Conservation (phyloP, 2,329 filamentous ascomycete species). For the Ophiosphaerella korrae region DNA sequence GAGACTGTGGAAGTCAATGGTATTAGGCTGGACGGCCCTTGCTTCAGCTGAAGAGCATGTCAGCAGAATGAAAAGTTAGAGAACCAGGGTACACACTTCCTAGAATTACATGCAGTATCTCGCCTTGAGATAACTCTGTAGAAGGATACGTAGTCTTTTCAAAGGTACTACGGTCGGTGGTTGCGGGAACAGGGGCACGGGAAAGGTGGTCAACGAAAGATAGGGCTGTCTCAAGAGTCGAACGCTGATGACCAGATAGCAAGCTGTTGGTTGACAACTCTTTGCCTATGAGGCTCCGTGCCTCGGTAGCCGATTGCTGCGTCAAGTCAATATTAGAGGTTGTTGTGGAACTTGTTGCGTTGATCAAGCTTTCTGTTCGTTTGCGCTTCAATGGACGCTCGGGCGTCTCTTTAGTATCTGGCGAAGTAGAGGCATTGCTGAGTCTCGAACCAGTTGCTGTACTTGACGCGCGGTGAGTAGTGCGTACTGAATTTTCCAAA, state of each 20-base stretch:
- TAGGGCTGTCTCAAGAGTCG: slow-evolving; percentile 37
- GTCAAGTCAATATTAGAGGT: slow-evolving; percentile 24
- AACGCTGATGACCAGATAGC: slow-evolving; percentile 32
- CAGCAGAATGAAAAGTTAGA: background rate
- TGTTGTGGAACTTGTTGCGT: slow-evolving; percentile 5
- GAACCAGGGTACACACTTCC: slow-evolving; percentile 18
- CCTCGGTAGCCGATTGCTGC: slow-evolving; percentile 29
- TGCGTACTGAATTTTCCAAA: slow-evolving; percentile 31
- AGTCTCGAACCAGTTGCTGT: slow-evolving; percentile 3
- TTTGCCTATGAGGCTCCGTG: slow-evolving; percentile 33
- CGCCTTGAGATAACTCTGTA: slow-evolving; percentile 30
- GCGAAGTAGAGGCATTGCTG: background rate
- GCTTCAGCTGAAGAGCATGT: slow-evolving; percentile 21
- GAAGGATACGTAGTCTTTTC: slow-evolving; percentile 28
- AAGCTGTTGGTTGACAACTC: slow-evolving; percentile 34
- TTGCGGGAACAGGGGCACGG: slow-evolving; percentile 23
- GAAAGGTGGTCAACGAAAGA: slow-evolving; percentile 39
- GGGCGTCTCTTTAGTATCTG: slow-evolving; percentile 5
- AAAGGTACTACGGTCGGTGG: slow-evolving; percentile 31
- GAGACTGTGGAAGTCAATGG: slow-evolving; percentile 29
- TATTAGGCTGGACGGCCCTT: slow-evolving; percentile 13
- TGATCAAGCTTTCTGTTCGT: slow-evolving; percentile 22
- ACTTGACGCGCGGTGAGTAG: slow-evolving; percentile 10
- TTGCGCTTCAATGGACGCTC: slow-evolving; percentile 27
- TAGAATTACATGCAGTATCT: slow-evolving; percentile 35